Evolutionary conservation across 73 alveolate species (phyloP).

Genomic region (Breviolum minutum): DNA sequence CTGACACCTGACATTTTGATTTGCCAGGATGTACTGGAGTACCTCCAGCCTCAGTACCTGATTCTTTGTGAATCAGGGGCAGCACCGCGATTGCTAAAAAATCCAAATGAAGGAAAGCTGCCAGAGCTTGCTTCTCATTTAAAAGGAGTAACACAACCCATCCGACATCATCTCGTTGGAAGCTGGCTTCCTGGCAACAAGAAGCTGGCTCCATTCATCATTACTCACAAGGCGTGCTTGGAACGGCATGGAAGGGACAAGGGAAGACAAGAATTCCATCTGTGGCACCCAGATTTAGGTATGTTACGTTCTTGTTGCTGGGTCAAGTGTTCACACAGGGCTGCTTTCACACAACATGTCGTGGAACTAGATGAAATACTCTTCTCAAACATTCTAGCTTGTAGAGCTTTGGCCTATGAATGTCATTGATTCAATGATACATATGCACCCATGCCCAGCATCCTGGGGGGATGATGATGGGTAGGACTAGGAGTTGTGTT

Average conservation of each 20-base stretch:
- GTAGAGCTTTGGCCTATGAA: too few relatives aligned
- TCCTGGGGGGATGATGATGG: too few relatives aligned
- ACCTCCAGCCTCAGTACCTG: conserved; percentile 59
- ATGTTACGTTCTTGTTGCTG: too few relatives aligned
- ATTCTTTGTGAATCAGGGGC: conserved; percentile 19
- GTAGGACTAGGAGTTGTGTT: too few relatives aligned
- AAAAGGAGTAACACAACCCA: conserved; percentile 9
- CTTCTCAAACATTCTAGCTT: too few relatives aligned
- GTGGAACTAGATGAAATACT: too few relatives aligned
- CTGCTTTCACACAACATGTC: background rate
- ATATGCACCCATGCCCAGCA: too few relatives aligned
- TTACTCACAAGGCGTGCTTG: conserved; percentile 16
- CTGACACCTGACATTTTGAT: background rate
- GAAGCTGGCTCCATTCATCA: background rate
- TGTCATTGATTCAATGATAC: too few relatives aligned
- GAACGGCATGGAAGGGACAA: background rate
- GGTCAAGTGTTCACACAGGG: background rate
- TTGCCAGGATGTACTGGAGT: conserved; percentile 37
- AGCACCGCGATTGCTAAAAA: conserved; percentile 4
- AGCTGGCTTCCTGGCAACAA: conserved; percentile 5
- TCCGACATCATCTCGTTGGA: conserved; percentile 24
- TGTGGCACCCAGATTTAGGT: too few relatives aligned
- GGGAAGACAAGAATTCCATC: too few relatives aligned
- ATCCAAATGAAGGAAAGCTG: conserved; percentile 37
- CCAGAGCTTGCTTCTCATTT: background rate